These are phyloP conservation scores for Nakazawaea ishiwadae DNA, from an alignment of 805 yeast species.

Conservation along the genomic window DNA sequence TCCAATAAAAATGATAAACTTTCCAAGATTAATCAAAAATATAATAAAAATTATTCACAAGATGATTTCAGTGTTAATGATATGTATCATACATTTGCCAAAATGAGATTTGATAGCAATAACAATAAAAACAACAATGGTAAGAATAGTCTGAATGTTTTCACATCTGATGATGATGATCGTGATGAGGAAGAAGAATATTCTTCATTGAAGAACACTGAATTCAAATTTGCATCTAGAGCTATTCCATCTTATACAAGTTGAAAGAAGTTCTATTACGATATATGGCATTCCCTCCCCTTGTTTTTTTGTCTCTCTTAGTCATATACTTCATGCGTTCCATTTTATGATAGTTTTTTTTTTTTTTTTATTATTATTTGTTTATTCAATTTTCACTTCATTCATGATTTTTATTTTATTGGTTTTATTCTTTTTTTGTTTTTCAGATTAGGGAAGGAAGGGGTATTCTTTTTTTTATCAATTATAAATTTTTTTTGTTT, in stretches of 20 bases:
- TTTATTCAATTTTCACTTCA: too few species aligned
- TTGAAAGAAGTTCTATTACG: too few species aligned
- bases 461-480: neutral
- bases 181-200: neutral
- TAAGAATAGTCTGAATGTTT: neutral
- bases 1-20: conserved; percentile 2
- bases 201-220: neutral
- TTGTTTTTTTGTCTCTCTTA: too few species aligned
- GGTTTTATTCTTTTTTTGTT: too few species aligned
- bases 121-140: neutral
- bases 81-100: conserved; percentile 13
- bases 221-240: conserved; percentile 5
- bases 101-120: neutral
- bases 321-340: too few species aligned
- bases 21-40: conserved; percentile 5
- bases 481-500: neutral
- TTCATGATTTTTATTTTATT: too few species aligned
- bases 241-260: conserved; percentile 8
- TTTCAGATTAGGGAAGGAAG: too few species aligned
- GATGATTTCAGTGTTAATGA: conserved; percentile 10
- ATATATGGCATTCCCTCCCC: too few species aligned
- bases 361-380: too few species aligned
- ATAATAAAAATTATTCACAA: conserved; percentile 4
- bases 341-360: too few species aligned
- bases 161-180: conserved; percentile 8